phyloP scores from a whole-genome alignment of 208 protist genomes.

The Trypanosoma vivax region DNA sequence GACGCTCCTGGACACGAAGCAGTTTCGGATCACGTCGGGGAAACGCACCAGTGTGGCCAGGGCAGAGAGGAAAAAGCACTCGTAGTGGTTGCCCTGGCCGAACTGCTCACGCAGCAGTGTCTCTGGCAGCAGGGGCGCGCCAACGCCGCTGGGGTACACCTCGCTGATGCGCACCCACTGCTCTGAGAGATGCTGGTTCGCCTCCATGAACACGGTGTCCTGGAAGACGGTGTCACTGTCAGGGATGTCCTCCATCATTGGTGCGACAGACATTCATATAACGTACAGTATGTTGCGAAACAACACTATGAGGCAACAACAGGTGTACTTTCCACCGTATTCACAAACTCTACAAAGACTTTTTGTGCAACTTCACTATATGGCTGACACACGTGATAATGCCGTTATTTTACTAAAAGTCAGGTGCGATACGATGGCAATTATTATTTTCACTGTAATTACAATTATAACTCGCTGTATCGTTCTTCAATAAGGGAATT shows the following conservation, averaged over 20 bases:
- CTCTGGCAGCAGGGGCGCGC: slow-evolving; percentile 50
- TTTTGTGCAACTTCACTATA: too few relatives aligned
- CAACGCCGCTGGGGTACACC: slow-evolving; percentile 47
- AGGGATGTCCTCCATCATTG: slow-evolving; percentile 34
- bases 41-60: slow-evolving; percentile 54
- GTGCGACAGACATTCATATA: slow-evolving; percentile 4
- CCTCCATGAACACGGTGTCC: slow-evolving; percentile 52
- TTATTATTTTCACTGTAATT: too few relatives aligned
- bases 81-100: slow-evolving; percentile 73
- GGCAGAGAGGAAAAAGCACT: slow-evolving; percentile 76
- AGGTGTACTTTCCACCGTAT: too few relatives aligned
- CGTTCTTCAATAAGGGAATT: too few relatives aligned
- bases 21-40: slow-evolving; percentile 71
- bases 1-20: slow-evolving; percentile 74
- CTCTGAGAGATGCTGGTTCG: slow-evolving; percentile 43
- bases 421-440: too few relatives aligned
- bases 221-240: slow-evolving; percentile 62
- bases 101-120: slow-evolving; percentile 63
- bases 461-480: too few relatives aligned
- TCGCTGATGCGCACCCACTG: slow-evolving; percentile 65
- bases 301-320: too few relatives aligned
- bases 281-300: slow-evolving; percentile 28
- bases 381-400: too few relatives aligned
- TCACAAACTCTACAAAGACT: too few relatives aligned
- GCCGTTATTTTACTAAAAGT: too few relatives aligned